Conservation (phyloP, 75 land plant genomes). For the Azolla pinnata region DNA sequence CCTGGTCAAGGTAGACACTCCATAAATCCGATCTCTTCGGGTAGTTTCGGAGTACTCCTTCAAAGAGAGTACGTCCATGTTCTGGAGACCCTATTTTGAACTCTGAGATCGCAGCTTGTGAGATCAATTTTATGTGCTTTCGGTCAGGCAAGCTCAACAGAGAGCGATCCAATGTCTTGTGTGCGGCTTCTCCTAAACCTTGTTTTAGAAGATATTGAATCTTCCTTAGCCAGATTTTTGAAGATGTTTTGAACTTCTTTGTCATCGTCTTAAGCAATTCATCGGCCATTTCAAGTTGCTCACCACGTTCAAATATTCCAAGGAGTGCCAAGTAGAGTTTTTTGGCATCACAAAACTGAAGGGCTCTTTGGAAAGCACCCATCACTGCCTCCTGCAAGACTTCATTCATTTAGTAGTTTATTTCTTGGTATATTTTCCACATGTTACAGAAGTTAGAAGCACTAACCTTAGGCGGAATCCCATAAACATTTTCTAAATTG, state of each 20-base stretch:
- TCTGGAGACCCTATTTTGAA: constrained; percentile 80
- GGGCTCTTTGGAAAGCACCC: constrained; percentile 59
- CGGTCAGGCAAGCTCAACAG: constrained; percentile 60
- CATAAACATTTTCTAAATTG: constrained; percentile 85
- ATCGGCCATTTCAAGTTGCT: constrained; percentile 72
- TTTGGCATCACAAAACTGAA: constrained; percentile 79
- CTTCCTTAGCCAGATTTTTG: constrained; percentile 77
- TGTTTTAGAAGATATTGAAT: constrained; percentile 41
- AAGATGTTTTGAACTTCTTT: constrained; percentile 70
- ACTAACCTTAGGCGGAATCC: constrained; percentile 64
- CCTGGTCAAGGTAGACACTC: constrained; percentile 95
- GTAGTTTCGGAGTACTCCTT: constrained; percentile 68
- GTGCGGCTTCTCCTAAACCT: constrained; percentile 40
- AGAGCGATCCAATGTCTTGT: constrained; percentile 54
- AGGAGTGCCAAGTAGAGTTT: constrained; percentile 74
- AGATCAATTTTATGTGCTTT: constrained; percentile 81
- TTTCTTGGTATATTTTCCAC: not conserved
- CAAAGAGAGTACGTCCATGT: constrained; percentile 74
- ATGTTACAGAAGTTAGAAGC: not conserved
- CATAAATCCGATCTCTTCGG: constrained; percentile 94
- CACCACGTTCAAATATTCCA: constrained; percentile 65
- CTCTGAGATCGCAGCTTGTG: constrained; percentile 72
- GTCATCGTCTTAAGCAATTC: constrained; percentile 79
- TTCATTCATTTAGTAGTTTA: not conserved
- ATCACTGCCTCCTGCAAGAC: constrained; percentile 66